Base-by-base conservation (phyloP, 495 filamentous ascomycete species). In the Talaromyces thailandensis region DNA sequence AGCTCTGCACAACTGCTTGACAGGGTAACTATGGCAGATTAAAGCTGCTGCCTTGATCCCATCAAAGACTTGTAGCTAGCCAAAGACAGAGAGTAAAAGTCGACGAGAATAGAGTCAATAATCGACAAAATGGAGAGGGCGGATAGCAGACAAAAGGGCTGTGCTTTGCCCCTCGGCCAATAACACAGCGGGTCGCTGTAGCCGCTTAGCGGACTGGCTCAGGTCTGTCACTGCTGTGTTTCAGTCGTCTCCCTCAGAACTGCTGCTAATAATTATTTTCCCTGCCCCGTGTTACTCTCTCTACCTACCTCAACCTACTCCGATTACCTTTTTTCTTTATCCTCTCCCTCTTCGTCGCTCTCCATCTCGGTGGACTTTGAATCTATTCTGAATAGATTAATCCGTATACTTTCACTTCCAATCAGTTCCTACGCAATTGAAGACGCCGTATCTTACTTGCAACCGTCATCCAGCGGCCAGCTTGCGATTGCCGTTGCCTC, bases 251-350 rank as follows among this genome's bases (percentile, higher is more conserved):
- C 51, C n/a, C n/a, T n/a, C n/a, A n/a, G n/a, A n/a, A n/a, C n/a
- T 26, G 18, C 21, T 55, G n/a, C n/a, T n/a, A n/a, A n/a, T n/a
- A 55, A 52, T 55, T 55, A 55, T 55, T 55, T 55, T 55, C 51
- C 51, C 23, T 28, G 51, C 51, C 51, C 51, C 51, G 51, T 55
- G 51, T 28, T 55, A 28, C 51, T 55, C 23, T 2, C n/a, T n/a
- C 28, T 14, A 6, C 26, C 51, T 1, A 55, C 51, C 12, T 55
- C 51, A 26, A 16, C 51, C 14, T 28, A 55, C 51, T 55, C 23
- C 26, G 26, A 14, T 16, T 28, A 55, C 51, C 12, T 1, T 24
- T n/a, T 55, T 23, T 29, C 51, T 55, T 16, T 14, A 11, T 25
- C 18, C 51, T 55, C 51, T 25, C n/a, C 51, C 23, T 28, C 26